Evolutionary conservation across 2,329 filamentous ascomycete genomes (phyloP), one percentile per base, ranked within the genome.

Genomic region (Cytospora chrysosperma): DNA sequence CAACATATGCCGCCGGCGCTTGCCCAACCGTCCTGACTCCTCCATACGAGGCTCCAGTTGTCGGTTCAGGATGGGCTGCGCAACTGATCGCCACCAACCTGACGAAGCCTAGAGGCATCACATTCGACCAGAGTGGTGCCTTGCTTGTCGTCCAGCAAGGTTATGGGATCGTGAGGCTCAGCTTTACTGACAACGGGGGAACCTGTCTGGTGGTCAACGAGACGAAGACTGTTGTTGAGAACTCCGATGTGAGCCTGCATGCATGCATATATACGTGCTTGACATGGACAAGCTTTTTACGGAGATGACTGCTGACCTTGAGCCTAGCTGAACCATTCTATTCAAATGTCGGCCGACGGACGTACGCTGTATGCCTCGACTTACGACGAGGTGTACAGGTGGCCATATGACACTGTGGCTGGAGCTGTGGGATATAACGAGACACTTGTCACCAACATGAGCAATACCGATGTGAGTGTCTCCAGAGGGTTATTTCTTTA

Each of bases 381-480:
- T 2, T 71, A 79, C 7, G 78, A 83, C 55, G 77, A 79, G n/a
- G 86, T 90, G 37, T 88, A 81, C 70, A 77, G 84, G 2, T 92
- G 88, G 85, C 72, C 78, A 30, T 93, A 93, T 72, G 81, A 90
- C 71, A 75, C 83, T n/a, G 70, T 73, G 3, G 74, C 78, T 10
- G 78, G 76, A 55, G 81, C 81, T 4, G 79, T 85, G 51, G 68
- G 71, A 52, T 67, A 71, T 59, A 81, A 79, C 56, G 78, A 78
- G 64, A 84, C 81, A 3, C 65, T 92, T 5, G 77, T 93, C 54
- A 77, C 77, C 43, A 85, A 85, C 67, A 91, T 92, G 88, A 79
- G 69, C 68, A 82, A 81, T 64, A 73, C 77, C 6, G 88, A 86
- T 56, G 64, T 66, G 37, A 61, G 61, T 28, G n/a, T 10, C 12